Evolutionary conservation across 2,329 filamentous ascomycete genomes (phyloP).

Genomic region (Exophiala spinifera): DNA sequence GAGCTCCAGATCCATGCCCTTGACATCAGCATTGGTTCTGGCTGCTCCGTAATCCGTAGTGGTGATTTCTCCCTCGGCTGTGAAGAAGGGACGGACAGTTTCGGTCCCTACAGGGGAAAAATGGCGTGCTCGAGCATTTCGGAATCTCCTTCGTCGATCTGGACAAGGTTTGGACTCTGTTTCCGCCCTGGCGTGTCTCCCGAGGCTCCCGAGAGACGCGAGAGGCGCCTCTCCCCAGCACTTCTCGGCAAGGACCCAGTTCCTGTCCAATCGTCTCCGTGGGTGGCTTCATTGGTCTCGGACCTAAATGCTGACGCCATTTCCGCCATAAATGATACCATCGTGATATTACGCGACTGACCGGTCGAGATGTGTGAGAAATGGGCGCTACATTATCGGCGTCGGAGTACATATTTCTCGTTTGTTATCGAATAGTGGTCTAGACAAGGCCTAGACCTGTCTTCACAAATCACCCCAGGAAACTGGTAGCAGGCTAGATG

Average conservation of each 20-base stretch:
- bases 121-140: conserved; percentile 8
- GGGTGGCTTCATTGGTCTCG: not conserved
- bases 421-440: no score
- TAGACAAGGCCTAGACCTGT: no score
- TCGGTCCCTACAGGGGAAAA: not conserved
- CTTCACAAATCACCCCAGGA: no score
- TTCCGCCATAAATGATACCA: conserved; percentile 6
- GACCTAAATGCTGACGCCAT: conserved; percentile 18
- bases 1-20: no score
- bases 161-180: not conserved
- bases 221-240: not conserved
- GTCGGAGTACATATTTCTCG: no score
- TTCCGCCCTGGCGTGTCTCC: not conserved
- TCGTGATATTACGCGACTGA: not conserved
- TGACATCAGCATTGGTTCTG: not conserved
- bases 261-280: conserved; percentile 8
- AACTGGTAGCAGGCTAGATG: no score
- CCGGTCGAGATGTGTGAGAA: not conserved
- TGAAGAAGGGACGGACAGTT: not conserved
- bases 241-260: not conserved
- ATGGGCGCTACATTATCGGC: no score
- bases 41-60: not conserved
- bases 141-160: conserved; percentile 6
- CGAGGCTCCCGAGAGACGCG: conserved; percentile 3
- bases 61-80: not conserved